phyloP scores from a whole-genome alignment of 345 rosid species.

The Gossypioides kirkii region DNA sequence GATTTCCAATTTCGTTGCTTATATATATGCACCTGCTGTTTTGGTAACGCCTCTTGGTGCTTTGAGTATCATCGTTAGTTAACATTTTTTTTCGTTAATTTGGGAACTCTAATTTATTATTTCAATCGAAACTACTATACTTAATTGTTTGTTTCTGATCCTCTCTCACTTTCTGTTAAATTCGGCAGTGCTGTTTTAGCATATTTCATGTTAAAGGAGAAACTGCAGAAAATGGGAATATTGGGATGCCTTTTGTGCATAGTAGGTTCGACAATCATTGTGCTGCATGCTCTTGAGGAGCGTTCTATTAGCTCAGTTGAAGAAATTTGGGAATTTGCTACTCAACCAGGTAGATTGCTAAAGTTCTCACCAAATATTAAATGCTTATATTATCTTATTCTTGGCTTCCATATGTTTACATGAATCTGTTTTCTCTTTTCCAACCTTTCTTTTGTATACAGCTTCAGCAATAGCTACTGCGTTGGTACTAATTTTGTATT shows the following conservation, averaged over 20 bases:
- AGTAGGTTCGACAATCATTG: too few relatives aligned
- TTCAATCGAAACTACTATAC: neutral
- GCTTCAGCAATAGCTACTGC: constrained; percentile 54
- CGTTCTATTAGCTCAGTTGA: too few relatives aligned
- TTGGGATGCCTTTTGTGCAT: too few relatives aligned
- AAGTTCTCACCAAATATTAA: too few relatives aligned
- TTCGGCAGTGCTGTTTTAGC: too few relatives aligned
- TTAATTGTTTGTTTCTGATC: too few relatives aligned
- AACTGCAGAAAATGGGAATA: too few relatives aligned
- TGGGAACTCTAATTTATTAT: neutral
- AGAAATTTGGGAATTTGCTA: too few relatives aligned
- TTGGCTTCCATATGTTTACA: constrained; percentile 1
- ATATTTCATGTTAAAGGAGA: too few relatives aligned
- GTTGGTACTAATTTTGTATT: constrained; percentile 53
- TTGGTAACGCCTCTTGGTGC: constrained; percentile 79
- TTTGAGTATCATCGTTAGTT: constrained; percentile 73
- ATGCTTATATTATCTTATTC: constrained; percentile 7
- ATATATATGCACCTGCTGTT: constrained; percentile 72
- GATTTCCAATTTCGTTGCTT: constrained; percentile 63
- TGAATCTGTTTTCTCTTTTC: constrained; percentile 1
- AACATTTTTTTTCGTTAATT: neutral
- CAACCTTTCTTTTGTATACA: constrained; percentile 70
- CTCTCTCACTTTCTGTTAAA: too few relatives aligned
- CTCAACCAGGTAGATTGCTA: too few relatives aligned
- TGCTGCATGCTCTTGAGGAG: too few relatives aligned